Percentiles rank a stretch among this genome's conserved stretches.
phyloP scores from a whole-genome alignment of 306 rosid genomes.

The Cicer pinnatifidum region DNA sequence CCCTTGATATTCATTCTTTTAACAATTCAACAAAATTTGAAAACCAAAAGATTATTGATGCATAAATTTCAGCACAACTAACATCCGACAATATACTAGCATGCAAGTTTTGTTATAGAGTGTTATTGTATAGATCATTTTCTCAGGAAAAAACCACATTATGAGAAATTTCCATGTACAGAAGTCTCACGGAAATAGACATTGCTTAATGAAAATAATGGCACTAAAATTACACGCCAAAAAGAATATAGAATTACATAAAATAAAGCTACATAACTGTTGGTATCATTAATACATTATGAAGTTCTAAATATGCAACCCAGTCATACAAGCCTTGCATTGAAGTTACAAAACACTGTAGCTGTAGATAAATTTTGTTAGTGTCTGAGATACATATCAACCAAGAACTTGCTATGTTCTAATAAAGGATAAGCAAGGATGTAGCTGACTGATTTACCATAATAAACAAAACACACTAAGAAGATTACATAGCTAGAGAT shows the following conservation, averaged over 20 bases:
- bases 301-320: not conserved
- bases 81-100: not conserved
- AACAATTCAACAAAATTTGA: not conserved
- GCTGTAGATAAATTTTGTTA: not conserved
- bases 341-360: not conserved
- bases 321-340: not conserved
- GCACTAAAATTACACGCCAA: not conserved
- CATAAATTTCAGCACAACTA: not conserved
- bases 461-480: not conserved
- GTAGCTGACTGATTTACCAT: constrained; percentile 18
- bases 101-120: constrained; percentile 5
- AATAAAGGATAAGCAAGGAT: constrained; percentile 19
- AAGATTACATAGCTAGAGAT: not conserved
- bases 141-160: not conserved
- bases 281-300: not conserved
- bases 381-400: not conserved
- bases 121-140: not conserved
- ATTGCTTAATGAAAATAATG: not conserved
- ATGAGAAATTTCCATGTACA: not conserved
- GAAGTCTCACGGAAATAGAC: not conserved
- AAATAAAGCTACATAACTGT: not conserved
- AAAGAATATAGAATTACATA: not conserved
- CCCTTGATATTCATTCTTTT: constrained; percentile 1
- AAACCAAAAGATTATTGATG: not conserved
- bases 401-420: not conserved